A percentile compares a stretch with the other conserved stretches of the same genome.
Evolutionary conservation across 2,329 filamentous ascomycete genomes (phyloP).

Genomic region (Curvularia spicifera): DNA sequence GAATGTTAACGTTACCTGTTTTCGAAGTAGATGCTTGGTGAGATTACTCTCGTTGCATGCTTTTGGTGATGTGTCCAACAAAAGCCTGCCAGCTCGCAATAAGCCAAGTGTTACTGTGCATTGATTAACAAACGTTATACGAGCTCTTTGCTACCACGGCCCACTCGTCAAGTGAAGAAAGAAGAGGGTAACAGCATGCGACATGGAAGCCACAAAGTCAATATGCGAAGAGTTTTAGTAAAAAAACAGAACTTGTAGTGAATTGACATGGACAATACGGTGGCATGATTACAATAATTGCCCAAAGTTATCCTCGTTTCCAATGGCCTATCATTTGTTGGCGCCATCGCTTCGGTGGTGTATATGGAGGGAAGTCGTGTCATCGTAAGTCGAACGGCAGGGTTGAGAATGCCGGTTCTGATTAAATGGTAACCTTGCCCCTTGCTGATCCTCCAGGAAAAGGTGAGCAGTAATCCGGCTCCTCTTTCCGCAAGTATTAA

Average conservation of each 20-base stretch:
- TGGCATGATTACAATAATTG: conserved; percentile 6
- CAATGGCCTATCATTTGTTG: conserved; percentile 5
- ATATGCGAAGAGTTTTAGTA: neutral
- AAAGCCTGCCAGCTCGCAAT: neutral
- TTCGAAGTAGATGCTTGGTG: neutral
- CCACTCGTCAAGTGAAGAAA: neutral
- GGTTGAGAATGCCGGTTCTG: neutral
- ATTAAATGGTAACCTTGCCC: neutral
- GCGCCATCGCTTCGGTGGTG: conserved; percentile 3
- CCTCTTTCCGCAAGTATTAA: neutral
- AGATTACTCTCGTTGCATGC: neutral
- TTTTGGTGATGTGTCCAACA: neutral
- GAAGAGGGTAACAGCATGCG: neutral
- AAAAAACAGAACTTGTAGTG: neutral
- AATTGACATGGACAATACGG: neutral
- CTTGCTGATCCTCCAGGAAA: neutral
- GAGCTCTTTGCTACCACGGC: neutral
- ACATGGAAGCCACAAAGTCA: neutral
- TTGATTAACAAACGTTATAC: neutral
- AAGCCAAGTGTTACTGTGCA: neutral
- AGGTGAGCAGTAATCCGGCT: neutral
- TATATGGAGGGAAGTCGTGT: conserved; percentile 15
- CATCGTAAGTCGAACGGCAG: conserved; percentile 21
- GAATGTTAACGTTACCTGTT: neutral
- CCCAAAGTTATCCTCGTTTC: neutral